Evolutionary conservation across 805 yeast genomes (phyloP), one percentile per base, ranked within the genome.

Genomic region (Teunomyces barrocoloradensis): DNA sequence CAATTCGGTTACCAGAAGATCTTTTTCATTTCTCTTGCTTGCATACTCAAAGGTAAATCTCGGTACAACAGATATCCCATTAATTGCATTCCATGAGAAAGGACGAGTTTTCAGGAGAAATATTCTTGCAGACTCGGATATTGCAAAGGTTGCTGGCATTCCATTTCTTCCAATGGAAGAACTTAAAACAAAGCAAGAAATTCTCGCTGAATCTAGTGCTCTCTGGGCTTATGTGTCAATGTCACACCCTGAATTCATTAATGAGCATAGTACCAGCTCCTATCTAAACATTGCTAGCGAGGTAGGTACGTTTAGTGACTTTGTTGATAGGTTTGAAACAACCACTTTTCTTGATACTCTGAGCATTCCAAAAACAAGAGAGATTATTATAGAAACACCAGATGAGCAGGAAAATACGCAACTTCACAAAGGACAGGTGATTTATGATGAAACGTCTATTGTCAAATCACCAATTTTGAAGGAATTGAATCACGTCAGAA

Each of bases 161-260:
- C 97, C 97, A 2, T 79, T 92, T 48, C 67, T 92, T 36, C 91
- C 96, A 1, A 59, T 80, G 1, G 55, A 71, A 0, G 70, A 71
- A 6, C 59, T 87, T 6, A 55, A 56, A 1, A 51, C 68, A 3
- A 51, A 70, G 3, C 50, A 55, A 18, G 76, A 81, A 51, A 65
- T 88, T 1, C 46, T 86, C 37, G 82, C 85, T 0, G 98, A 92
- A 64, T 81, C 92, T 0, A 75, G 81, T 49, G 97, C 97, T 0
- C 48, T 92, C 5, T 80, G 95, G 83, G 75, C 77, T 1, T 82
- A 75, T 55, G 67, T 80, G 11, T 49, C 80, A 20, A 61, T 76
- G 17, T 58, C 63, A 29, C 63, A 68, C 39, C 84, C 84, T 0
- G 55, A 64, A 0, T 64, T 69, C 23, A 64, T 86, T 9, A 73